Evolutionary conservation across 176 grass and related monocot genomes (phyloP).

Genomic region (Oryza longistaminata): DNA sequence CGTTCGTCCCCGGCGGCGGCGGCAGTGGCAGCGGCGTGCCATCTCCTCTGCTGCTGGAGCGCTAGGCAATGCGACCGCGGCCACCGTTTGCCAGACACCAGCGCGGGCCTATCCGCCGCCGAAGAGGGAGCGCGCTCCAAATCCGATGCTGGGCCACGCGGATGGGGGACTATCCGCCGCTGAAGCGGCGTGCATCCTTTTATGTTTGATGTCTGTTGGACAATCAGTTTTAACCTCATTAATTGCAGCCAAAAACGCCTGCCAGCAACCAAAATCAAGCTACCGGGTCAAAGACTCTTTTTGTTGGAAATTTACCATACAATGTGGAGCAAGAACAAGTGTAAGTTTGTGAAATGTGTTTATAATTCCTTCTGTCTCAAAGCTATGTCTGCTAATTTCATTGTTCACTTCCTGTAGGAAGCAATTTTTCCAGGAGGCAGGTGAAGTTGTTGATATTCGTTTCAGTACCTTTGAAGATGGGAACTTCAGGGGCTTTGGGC

Average conservation of each 20-base stretch:
- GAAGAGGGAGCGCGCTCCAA: too few relatives aligned
- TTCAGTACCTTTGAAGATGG: constrained; percentile 49
- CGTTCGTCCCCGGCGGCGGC: too few relatives aligned
- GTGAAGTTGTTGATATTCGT: constrained; percentile 61
- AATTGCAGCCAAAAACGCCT: constrained; percentile 56
- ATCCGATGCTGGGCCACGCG: too few relatives aligned
- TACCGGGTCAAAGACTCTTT: constrained; percentile 60
- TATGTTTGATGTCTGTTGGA: constrained; percentile 7
- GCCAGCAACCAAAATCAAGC: constrained; percentile 39
- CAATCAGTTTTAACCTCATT: background rate
- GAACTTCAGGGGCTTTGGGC: constrained; percentile 55
- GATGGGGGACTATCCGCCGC: too few relatives aligned
- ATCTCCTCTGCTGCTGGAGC: too few relatives aligned
- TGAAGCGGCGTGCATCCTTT: too few relatives aligned
- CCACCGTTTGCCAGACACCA: too few relatives aligned
- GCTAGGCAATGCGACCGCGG: too few relatives aligned
- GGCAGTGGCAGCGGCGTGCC: too few relatives aligned
- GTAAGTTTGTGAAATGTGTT: constrained; percentile 46
- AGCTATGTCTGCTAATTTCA: background rate
- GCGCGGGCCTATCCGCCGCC: too few relatives aligned
- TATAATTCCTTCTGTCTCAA: background rate
- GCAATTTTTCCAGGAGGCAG: constrained; percentile 65
- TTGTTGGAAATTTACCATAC: constrained; percentile 65
- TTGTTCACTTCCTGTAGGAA: constrained; percentile 38
- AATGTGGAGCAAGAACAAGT: constrained; percentile 47